Percentiles rank a stretch among this genome's conserved stretches.
These are phyloP conservation scores for Phytophthora foliorum DNA, from an alignment of 352 stramenopile genomes.

Conservation along the genomic window DNA sequence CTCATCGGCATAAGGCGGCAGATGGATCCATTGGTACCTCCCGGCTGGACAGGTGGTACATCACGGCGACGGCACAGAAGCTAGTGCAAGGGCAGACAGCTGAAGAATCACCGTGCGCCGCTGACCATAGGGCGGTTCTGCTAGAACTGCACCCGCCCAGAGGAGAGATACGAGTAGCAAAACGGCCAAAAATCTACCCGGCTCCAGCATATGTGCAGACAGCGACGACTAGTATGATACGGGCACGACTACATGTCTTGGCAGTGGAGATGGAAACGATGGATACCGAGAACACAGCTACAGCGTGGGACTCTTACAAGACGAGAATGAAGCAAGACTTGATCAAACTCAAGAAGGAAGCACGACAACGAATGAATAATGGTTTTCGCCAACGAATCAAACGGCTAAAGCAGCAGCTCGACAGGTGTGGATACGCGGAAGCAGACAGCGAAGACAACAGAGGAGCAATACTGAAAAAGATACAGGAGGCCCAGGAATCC, in stretches of 20 bases:
- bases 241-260: not conserved
- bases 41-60: constrained; percentile 4
- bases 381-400: not conserved
- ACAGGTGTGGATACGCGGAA: not conserved
- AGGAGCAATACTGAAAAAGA: not conserved
- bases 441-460: not conserved
- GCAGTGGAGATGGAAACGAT: not conserved
- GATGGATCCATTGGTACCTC: not conserved
- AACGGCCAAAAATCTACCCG: not conserved
- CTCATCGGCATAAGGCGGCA: not conserved
- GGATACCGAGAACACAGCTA: not conserved
- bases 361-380: not conserved
- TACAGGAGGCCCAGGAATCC: not conserved
- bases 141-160: not conserved
- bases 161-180: not conserved
- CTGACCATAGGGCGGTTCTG: not conserved
- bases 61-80: not conserved
- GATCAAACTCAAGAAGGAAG: not conserved
- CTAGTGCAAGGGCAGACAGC: not conserved
- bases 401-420: not conserved
- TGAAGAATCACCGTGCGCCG: not conserved
- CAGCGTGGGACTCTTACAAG: not conserved
- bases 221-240: not conserved
- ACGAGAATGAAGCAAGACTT: not conserved
- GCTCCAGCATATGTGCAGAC: not conserved